phyloP scores from a whole-genome alignment of 495 filamentous ascomycete genomes.

The Recurvomyces mirabilis region DNA sequence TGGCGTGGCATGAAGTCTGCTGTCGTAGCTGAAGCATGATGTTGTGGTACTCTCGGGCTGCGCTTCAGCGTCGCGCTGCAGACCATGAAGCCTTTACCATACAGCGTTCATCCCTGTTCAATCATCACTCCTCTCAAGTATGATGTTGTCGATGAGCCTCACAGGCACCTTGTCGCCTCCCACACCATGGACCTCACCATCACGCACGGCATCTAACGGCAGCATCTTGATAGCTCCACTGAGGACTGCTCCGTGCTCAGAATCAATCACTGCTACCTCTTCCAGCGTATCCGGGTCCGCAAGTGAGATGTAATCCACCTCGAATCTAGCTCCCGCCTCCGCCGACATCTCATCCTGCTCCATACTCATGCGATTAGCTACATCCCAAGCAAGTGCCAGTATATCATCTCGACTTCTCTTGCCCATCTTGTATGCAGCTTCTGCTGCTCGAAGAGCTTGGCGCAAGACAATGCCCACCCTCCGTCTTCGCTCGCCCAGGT shows the following conservation, averaged over 20 bases:
- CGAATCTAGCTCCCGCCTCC: conserved; percentile 54
- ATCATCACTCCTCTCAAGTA: no score
- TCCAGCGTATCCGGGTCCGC: conserved; percentile 71
- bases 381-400: conserved; percentile 49
- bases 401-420: conserved; percentile 49
- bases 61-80: no score
- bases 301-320: conserved; percentile 83
- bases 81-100: no score
- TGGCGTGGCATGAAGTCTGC: no score
- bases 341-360: conserved; percentile 54
- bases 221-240: conserved; percentile 87
- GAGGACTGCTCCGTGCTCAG: conserved; percentile 61
- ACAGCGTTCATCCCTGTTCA: no score
- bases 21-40: no score
- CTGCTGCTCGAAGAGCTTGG: conserved; percentile 56
- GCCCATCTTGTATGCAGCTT: conserved; percentile 49
- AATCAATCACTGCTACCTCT: conserved; percentile 55
- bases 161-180: conserved; percentile 64
- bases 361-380: conserved; percentile 39
- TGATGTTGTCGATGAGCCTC: conserved; percentile 88
- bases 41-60: no score
- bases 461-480: conserved; percentile 58
- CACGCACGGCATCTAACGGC: conserved; percentile 55
- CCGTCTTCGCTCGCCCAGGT: conserved; percentile 67
- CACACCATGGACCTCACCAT: conserved; percentile 57